Conservation (phyloP, 2,329 filamentous ascomycete genomes). For the Fusarium luffae region DNA sequence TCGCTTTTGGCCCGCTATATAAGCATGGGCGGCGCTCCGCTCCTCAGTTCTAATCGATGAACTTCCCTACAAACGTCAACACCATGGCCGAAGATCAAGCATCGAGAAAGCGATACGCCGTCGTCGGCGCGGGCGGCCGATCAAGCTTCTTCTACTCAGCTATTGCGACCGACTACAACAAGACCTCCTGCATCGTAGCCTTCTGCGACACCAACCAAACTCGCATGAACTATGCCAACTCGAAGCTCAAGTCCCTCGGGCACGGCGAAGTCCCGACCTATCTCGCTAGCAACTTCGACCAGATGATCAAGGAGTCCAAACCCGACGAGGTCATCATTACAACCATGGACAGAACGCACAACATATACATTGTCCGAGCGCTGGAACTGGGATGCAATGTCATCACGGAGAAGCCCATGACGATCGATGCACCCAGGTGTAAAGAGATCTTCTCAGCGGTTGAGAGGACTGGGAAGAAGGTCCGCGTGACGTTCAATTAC, state of each 20-base stretch:
- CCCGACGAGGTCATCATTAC: slow-evolving; percentile 72
- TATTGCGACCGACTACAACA: slow-evolving; percentile 63
- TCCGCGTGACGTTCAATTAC: slow-evolving; percentile 73
- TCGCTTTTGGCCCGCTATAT: not conserved
- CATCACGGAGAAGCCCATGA: slow-evolving; percentile 74
- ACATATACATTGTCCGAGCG: slow-evolving; percentile 69
- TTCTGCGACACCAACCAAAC: slow-evolving; percentile 71
- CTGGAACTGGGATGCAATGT: slow-evolving; percentile 69
- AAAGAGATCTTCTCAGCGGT: slow-evolving; percentile 57
- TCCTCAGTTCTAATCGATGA: not conserved
- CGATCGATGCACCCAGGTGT: slow-evolving; percentile 67
- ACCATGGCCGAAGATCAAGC: slow-evolving; percentile 15
- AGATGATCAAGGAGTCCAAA: slow-evolving; percentile 66
- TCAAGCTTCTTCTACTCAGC: slow-evolving; percentile 71
- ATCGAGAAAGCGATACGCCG: slow-evolving; percentile 60
- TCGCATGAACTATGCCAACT: slow-evolving; percentile 67
- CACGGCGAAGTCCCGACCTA: slow-evolving; percentile 64
- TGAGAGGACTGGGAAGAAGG: slow-evolving; percentile 51
- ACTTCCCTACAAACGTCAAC: not conserved
- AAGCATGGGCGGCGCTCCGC: not conserved
- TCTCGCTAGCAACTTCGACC: slow-evolving; percentile 65
- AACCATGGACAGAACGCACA: slow-evolving; percentile 71
- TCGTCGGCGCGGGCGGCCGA: slow-evolving; percentile 69
- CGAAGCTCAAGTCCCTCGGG: slow-evolving; percentile 58
- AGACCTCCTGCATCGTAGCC: slow-evolving; percentile 63